A percentile compares a stretch with the other conserved stretches of the same genome.
Conservation (phyloP, 768 basidiomycete species). For the Rhodotorula toruloides region DNA sequence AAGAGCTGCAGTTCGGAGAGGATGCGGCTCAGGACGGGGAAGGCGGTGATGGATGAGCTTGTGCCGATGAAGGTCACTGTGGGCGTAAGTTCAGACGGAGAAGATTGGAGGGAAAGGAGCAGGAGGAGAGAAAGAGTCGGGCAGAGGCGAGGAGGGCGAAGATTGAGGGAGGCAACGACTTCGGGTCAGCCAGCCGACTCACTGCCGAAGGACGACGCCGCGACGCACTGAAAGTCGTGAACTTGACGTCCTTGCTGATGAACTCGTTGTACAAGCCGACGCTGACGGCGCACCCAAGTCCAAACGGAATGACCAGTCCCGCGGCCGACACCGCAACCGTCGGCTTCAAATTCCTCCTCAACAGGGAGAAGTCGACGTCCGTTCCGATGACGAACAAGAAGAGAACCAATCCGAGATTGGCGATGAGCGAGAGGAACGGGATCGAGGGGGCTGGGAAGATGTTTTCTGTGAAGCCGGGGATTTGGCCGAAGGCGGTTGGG, state of each 20-base stretch:
- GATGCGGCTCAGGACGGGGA: slow-evolving; percentile 59
- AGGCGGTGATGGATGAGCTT: slow-evolving; percentile 63
- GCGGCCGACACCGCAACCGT: slow-evolving; percentile 60
- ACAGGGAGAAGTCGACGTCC: slow-evolving; percentile 69
- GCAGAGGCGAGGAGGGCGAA: too few relatives aligned
- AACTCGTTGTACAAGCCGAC: slow-evolving; percentile 72
- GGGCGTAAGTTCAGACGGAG: not conserved
- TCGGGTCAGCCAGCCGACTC: too few relatives aligned
- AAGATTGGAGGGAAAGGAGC: not conserved
- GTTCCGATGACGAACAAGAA: slow-evolving; percentile 67
- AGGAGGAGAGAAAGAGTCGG: too few relatives aligned
- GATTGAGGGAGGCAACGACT: too few relatives aligned
- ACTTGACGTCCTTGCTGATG: slow-evolving; percentile 53
- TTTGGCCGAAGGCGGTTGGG: slow-evolving; percentile 54
- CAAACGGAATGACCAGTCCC: slow-evolving; percentile 72
- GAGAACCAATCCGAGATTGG: slow-evolving; percentile 42
- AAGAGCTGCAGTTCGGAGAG: slow-evolving; percentile 75
- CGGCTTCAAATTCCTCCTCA: slow-evolving; percentile 60
- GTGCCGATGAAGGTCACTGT: slow-evolving; percentile 62
- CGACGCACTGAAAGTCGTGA: slow-evolving; percentile 66
- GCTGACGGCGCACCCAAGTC: slow-evolving; percentile 67
- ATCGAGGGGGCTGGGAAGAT: slow-evolving; percentile 71
- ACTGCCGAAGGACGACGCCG: too few relatives aligned
- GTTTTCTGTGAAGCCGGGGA: slow-evolving; percentile 70
- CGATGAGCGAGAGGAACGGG: slow-evolving; percentile 47